These are phyloP conservation scores for Papiliotrema terrestris DNA, from an alignment of 1,284 basidiomycete genomes.

Conservation along the genomic window DNA sequence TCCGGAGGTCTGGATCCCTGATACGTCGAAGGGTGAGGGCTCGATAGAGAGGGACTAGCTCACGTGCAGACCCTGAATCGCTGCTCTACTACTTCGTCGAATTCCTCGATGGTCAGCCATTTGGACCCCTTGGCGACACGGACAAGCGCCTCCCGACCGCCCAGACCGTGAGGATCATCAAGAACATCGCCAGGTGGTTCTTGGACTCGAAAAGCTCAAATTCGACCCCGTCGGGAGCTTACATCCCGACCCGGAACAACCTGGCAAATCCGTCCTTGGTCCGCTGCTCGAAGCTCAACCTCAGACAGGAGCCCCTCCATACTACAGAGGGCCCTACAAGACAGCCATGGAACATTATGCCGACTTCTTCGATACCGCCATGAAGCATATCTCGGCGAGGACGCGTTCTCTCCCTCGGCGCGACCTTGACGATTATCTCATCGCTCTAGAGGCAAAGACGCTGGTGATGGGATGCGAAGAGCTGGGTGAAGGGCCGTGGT, in stretches of 20 bases:
- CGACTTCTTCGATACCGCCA: not conserved
- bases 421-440: not conserved
- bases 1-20: not conserved
- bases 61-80: too few relatives aligned
- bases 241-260: not conserved
- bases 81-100: not conserved
- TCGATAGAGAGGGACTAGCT: not conserved
- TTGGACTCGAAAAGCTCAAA: not conserved
- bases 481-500: not conserved
- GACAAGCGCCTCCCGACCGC: not conserved
- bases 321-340: not conserved
- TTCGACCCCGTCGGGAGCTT: not conserved
- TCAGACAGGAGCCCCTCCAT: not conserved
- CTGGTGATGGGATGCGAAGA: not conserved
- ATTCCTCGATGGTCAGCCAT: not conserved
- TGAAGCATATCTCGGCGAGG: not conserved
- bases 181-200: not conserved
- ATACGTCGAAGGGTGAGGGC: not conserved
- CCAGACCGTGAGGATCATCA: not conserved
- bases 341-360: not conserved
- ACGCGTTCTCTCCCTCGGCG: not conserved
- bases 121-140: not conserved
- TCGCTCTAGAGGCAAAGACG: not conserved
- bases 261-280: not conserved
- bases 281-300: not conserved